Conservation (phyloP, 2,329 filamentous ascomycete species). For the Bertia moriformis region DNA sequence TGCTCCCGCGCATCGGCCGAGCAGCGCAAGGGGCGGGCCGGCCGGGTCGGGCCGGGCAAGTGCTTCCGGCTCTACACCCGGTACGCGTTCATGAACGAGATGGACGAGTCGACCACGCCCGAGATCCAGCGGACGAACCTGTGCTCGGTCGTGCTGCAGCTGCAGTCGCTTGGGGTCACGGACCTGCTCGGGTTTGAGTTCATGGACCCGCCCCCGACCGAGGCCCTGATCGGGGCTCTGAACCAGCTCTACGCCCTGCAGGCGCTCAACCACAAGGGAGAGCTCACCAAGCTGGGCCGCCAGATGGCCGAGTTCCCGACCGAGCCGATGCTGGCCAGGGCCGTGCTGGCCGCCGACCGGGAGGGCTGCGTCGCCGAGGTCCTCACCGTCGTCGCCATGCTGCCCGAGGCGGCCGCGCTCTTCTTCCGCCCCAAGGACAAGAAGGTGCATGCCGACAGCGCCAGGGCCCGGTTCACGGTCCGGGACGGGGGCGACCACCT, state of each 20-base stretch:
- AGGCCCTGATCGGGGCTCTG: constrained; percentile 51
- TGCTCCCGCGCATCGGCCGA: constrained; percentile 57
- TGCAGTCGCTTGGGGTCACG: constrained; percentile 57
- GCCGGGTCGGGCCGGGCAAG: constrained; percentile 54
- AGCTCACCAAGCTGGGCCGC: constrained; percentile 53
- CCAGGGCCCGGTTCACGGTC: constrained; percentile 49
- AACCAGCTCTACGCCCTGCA: constrained; percentile 58
- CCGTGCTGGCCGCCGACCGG: constrained; percentile 52
- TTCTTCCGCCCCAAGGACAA: constrained; percentile 64
- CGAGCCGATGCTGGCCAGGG: constrained; percentile 52
- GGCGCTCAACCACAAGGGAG: constrained; percentile 51
- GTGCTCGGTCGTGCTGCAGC: constrained; percentile 44
- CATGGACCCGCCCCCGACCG: constrained; percentile 55
- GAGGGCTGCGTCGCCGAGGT: constrained; percentile 60
- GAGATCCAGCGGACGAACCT: constrained; percentile 59
- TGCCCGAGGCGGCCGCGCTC: constrained; percentile 51
- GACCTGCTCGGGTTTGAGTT: constrained; percentile 61
- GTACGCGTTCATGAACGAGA: constrained; percentile 55
- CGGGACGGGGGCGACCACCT: constrained; percentile 57
- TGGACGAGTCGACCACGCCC: constrained; percentile 53
- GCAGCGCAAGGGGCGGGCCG: constrained; percentile 56
- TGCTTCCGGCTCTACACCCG: constrained; percentile 59
- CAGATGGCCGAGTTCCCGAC: constrained; percentile 62
- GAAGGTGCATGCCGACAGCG: constrained; percentile 57
- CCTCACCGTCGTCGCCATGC: constrained; percentile 54